Conservation (phyloP, 805 yeast species). For the Ogataea corticis region DNA sequence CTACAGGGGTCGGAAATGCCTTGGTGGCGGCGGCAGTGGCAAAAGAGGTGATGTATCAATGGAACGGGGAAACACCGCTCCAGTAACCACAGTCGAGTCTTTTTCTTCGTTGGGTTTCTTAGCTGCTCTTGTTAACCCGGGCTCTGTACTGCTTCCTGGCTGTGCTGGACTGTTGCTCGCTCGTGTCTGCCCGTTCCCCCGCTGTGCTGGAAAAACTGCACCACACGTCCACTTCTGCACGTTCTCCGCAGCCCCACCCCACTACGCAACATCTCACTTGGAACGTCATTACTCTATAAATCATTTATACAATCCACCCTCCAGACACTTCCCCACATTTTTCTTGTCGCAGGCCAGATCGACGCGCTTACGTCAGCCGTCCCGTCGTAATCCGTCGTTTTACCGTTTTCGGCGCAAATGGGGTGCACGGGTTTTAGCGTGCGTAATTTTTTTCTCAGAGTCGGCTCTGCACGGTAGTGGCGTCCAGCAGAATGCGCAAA, state of each 20-base stretch:
- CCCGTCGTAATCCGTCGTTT: slow-evolving; percentile 20
- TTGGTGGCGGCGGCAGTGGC: background rate
- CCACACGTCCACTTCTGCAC: no score
- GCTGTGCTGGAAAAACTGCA: slow-evolving; percentile 6
- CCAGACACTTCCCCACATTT: background rate
- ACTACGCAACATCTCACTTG: background rate
- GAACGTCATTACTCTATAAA: no score
- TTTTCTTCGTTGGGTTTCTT: no score
- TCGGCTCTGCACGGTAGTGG: slow-evolving; percentile 4
- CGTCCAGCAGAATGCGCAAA: slow-evolving; percentile 9
- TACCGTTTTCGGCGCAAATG: slow-evolving; percentile 19
- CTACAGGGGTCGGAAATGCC: slow-evolving; percentile 1
- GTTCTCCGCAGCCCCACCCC: no score
- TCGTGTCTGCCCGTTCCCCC: background rate
- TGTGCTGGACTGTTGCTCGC: no score
- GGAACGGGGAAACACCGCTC: background rate
- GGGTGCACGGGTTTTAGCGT: slow-evolving; percentile 18
- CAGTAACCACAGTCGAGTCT: no score
- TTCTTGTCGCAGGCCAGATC: slow-evolving; percentile 4
- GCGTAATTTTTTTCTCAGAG: background rate
- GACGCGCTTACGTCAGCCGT: slow-evolving; percentile 2
- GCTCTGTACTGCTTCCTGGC: no score
- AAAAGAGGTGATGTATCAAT: background rate
- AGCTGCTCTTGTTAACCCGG: no score
- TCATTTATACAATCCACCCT: no score